These are phyloP conservation scores for Bipolaris zeicola DNA, from an alignment of 2,329 filamentous ascomycete species.

Conservation along the genomic window DNA sequence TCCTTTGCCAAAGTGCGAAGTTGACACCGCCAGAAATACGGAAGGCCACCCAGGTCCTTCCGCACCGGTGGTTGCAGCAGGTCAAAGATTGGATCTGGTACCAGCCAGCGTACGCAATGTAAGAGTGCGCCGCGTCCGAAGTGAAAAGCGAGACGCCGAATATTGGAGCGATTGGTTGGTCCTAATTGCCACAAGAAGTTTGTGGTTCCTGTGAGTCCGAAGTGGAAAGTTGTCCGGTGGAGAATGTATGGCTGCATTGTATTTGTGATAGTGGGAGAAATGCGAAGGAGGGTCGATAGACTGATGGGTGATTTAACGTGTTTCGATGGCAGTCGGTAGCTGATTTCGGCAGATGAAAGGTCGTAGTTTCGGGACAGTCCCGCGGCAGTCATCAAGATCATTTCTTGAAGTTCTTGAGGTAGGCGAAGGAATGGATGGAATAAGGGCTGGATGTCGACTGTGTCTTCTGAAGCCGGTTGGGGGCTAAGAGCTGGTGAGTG, in stretches of 20 bases:
- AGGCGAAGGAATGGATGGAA: slow-evolving; percentile 36
- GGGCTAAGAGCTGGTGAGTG: slow-evolving; percentile 12
- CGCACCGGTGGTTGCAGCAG: slow-evolving; percentile 34
- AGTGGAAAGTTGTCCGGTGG: slow-evolving; percentile 32
- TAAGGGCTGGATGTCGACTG: slow-evolving; percentile 33
- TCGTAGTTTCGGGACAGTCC: slow-evolving; percentile 21
- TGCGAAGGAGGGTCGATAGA: slow-evolving; percentile 25
- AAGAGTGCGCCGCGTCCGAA: slow-evolving; percentile 28
- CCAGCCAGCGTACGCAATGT: slow-evolving; percentile 41
- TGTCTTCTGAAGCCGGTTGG: slow-evolving; percentile 17
- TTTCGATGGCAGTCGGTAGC: neutral
- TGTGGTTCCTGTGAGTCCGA: slow-evolving; percentile 16
- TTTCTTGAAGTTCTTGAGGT: slow-evolving; percentile 38
- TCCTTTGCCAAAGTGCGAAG: slow-evolving; percentile 35
- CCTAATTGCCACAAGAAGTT: slow-evolving; percentile 22
- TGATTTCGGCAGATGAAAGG: slow-evolving; percentile 14
- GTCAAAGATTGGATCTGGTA: slow-evolving; percentile 34
- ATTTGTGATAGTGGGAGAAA: slow-evolving; percentile 26
- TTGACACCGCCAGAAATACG: slow-evolving; percentile 42
- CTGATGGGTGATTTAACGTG: slow-evolving; percentile 14
- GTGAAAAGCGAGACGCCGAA: slow-evolving; percentile 30
- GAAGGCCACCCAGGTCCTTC: slow-evolving; percentile 24
- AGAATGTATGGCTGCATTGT: slow-evolving; percentile 31
- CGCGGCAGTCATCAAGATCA: slow-evolving; percentile 31
- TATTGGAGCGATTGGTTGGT: slow-evolving; percentile 26